phyloP scores from a whole-genome alignment of 768 basidiomycete species.

The Solioccasus polychromus region DNA sequence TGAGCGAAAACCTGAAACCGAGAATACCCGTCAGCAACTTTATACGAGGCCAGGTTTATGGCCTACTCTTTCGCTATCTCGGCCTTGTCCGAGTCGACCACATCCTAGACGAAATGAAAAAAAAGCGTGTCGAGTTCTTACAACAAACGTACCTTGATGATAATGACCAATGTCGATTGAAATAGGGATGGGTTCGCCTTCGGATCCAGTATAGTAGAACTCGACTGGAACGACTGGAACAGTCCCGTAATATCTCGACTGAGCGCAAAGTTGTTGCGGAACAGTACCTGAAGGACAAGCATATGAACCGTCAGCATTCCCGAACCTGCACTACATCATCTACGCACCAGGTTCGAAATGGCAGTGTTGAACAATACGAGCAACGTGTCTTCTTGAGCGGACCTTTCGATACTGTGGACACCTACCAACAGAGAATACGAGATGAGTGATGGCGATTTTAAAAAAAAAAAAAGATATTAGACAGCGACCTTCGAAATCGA shows the following conservation, averaged over 20 bases:
- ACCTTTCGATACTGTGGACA: conserved; percentile 62
- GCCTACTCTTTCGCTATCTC: conserved; percentile 59
- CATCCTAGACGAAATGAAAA: conserved; percentile 42
- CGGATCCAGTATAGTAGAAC: conserved; percentile 57
- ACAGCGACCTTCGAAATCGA: conserved; percentile 69
- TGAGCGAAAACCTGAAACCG: conserved; percentile 45
- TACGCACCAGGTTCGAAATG: conserved; percentile 57
- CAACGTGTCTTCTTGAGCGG: conserved; percentile 60
- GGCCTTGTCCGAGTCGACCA: conserved; percentile 56
- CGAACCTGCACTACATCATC: conserved; percentile 3
- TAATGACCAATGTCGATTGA: conserved; percentile 56
- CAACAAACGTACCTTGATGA: conserved; percentile 48
- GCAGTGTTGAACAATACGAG: conserved; percentile 65
- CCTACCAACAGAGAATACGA: conserved; percentile 28
- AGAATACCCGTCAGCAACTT: not conserved
- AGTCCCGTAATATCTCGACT: conserved; percentile 58
- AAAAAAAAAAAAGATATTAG: not conserved
- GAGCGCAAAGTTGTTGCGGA: conserved; percentile 64
- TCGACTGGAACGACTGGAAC: conserved; percentile 61
- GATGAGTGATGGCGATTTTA: not conserved
- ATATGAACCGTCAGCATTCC: not conserved
- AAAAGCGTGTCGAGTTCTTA: not conserved
- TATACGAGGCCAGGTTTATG: not conserved
- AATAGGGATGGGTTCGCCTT: conserved; percentile 56
- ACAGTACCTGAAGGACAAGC: conserved; percentile 49